Conservation (phyloP, 192 early-diverging fungal species). For the Gonapodya prolifera region DNA sequence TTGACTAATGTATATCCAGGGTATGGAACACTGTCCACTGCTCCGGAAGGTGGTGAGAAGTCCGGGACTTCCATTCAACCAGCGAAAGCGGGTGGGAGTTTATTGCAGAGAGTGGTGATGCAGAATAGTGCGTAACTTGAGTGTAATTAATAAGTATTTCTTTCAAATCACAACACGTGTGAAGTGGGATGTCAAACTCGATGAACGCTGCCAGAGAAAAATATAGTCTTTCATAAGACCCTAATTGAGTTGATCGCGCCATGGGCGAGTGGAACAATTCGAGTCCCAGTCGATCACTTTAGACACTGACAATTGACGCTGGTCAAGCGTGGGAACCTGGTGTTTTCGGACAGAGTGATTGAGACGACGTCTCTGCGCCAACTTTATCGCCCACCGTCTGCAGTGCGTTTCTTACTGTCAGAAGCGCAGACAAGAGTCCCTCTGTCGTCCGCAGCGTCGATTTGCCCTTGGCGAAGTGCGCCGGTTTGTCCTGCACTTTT, state of each 20-base stretch:
- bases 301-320: too few species aligned
- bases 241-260: too few species aligned
- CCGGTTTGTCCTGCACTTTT: neutral
- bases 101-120: neutral
- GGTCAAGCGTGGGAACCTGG: too few species aligned
- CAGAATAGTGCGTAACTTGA: neutral
- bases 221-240: too few species aligned
- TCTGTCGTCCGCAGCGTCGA: neutral
- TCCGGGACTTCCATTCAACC: neutral
- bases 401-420: neutral
- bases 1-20: neutral
- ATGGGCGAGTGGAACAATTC: too few species aligned
- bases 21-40: neutral
- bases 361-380: too few species aligned
- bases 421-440: neutral
- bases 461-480: neutral
- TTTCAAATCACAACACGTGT: too few species aligned
- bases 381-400: neutral
- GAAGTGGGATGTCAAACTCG: too few species aligned
- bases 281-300: too few species aligned
- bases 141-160: too few species aligned
- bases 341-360: too few species aligned
- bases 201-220: too few species aligned
- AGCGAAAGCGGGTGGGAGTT: neutral
- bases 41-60: neutral